phyloP scores from a whole-genome alignment of 1,284 basidiomycete species.

The Lentinus polychrous region DNA sequence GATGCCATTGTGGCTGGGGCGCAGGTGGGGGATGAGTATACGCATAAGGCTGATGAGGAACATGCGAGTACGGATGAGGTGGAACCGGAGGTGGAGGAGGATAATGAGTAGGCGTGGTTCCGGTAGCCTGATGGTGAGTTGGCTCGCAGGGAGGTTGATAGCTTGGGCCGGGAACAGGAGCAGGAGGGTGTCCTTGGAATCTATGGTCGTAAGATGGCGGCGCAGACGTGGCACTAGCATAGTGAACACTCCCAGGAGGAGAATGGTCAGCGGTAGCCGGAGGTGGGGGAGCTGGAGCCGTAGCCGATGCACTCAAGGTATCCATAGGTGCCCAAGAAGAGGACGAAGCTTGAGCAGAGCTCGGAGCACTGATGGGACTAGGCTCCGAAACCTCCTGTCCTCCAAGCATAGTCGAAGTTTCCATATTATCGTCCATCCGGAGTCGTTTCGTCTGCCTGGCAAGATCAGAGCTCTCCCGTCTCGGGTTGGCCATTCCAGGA shows the following conservation, averaged over 20 bases:
- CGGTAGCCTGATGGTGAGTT: constrained; percentile 1
- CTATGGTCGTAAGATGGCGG: constrained; percentile 21
- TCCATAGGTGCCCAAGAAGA: constrained; percentile 19
- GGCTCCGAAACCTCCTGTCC: constrained; percentile 9
- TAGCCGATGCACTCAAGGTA: constrained; percentile 16
- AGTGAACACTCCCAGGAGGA: constrained; percentile 1
- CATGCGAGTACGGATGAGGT: constrained; percentile 15
- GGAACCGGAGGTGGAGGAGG: constrained; percentile 9
- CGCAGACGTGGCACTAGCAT: constrained; percentile 11
- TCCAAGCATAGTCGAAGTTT: not conserved
- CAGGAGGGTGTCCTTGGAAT: constrained; percentile 16
- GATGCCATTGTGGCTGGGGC: constrained; percentile 8
- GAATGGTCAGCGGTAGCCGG: constrained; percentile 8
- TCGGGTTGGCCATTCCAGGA: not conserved
- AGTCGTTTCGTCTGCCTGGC: not conserved
- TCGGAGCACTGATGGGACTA: constrained; percentile 14
- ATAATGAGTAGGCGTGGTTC: constrained; percentile 11
- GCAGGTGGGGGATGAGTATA: constrained; percentile 21
- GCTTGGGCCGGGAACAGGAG: constrained; percentile 14
- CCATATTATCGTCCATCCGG: constrained; percentile 10
- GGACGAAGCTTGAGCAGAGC: not conserved
- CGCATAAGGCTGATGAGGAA: constrained; percentile 22
- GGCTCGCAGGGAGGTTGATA: constrained; percentile 20
- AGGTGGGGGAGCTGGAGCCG: constrained; percentile 14
- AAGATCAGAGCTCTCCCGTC: not conserved